Percentiles rank a stretch among this genome's conserved stretches.
phyloP scores from a whole-genome alignment of 129 eudicot genomes.

The Silybum marianum region DNA sequence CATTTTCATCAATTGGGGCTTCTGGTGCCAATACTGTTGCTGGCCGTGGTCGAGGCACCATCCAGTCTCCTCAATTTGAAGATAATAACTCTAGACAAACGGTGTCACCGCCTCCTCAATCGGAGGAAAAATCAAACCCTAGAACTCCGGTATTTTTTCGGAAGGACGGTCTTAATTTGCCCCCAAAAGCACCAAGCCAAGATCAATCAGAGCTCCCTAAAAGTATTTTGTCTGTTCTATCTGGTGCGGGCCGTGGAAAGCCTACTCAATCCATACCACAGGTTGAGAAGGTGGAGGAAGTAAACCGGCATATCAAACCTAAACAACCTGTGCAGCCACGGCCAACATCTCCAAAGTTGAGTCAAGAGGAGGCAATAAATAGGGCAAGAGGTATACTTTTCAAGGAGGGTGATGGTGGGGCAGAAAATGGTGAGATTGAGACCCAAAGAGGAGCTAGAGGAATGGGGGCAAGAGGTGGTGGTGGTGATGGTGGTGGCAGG shows the following conservation, averaged over 20 bases:
- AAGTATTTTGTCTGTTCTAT: conserved; percentile 24
- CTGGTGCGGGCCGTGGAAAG: conserved; percentile 65
- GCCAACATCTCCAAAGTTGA: conserved; percentile 38
- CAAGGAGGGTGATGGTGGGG: conserved; percentile 35
- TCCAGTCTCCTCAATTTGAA: conserved; percentile 19
- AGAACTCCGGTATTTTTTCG: conserved; percentile 33
- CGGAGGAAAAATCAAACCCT: conserved; percentile 9
- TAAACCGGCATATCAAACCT: conserved; percentile 59
- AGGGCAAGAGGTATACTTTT: conserved; percentile 56
- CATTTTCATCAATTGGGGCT: conserved; percentile 23
- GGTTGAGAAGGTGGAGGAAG: conserved; percentile 41
- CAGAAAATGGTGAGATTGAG: conserved; percentile 11
- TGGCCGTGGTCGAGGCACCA: conserved; percentile 51
- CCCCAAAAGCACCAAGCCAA: conserved; percentile 8
- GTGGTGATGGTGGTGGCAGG: conserved; percentile 41
- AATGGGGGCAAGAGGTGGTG: conserved; percentile 22
- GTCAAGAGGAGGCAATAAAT: conserved; percentile 52
- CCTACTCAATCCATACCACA: conserved; percentile 14
- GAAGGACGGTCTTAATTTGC: conserved; percentile 30
- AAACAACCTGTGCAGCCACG: conserved; percentile 26
- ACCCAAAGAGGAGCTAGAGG: conserved; percentile 17
- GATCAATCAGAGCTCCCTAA: conserved; percentile 28
- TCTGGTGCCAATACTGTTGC: conserved; percentile 6
- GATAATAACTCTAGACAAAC: conserved; percentile 19
- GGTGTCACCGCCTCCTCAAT: too few species aligned